Percentiles rank a stretch among this genome's conserved stretches.
These are phyloP conservation scores for Butyriboletus loyo DNA, from an alignment of 768 basidiomycete species.

Conservation along the genomic window DNA sequence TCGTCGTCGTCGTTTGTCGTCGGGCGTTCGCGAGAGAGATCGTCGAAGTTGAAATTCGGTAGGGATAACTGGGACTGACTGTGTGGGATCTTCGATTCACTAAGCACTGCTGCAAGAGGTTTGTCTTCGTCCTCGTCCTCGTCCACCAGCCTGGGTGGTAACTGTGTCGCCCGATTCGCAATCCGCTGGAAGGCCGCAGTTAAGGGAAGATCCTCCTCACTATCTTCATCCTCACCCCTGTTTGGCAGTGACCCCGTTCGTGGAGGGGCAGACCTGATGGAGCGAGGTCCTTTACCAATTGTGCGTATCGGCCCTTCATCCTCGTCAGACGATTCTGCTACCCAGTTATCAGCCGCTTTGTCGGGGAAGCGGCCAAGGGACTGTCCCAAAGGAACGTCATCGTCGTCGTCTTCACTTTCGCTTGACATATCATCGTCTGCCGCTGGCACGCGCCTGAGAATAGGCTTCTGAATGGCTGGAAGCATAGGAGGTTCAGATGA, in stretches of 20 bases:
- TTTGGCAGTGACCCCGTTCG: background rate
- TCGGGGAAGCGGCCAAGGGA: constrained; percentile 17
- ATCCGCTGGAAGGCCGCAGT: constrained; percentile 59
- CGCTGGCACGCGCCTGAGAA: constrained; percentile 29
- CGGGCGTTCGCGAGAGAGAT: constrained; percentile 17
- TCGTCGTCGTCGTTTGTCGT: constrained; percentile 48
- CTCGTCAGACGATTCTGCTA: constrained; percentile 65
- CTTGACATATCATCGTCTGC: constrained; percentile 43
- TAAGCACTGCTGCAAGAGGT: constrained; percentile 62
- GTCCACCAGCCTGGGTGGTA: constrained; percentile 26
- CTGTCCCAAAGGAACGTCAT: constrained; percentile 21
- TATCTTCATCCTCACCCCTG: constrained; percentile 43
- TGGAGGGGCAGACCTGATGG: constrained; percentile 19
- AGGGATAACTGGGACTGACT: constrained; percentile 43
- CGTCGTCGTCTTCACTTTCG: constrained; percentile 49
- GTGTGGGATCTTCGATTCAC: constrained; percentile 41
- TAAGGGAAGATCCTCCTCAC: constrained; percentile 81
- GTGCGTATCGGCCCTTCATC: constrained; percentile 50
- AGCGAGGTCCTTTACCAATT: constrained; percentile 57
- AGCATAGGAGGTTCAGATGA: constrained; percentile 29
- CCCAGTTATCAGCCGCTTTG: constrained; percentile 37
- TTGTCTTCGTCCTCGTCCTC: constrained; percentile 56
- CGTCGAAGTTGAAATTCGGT: constrained; percentile 43
- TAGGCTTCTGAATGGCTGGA: constrained; percentile 35
- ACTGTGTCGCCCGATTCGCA: constrained; percentile 41